Percentiles rank a stretch among this genome's conserved stretches.
Conservation (phyloP, 1,284 basidiomycete species). For the Ustilago nuda region DNA sequence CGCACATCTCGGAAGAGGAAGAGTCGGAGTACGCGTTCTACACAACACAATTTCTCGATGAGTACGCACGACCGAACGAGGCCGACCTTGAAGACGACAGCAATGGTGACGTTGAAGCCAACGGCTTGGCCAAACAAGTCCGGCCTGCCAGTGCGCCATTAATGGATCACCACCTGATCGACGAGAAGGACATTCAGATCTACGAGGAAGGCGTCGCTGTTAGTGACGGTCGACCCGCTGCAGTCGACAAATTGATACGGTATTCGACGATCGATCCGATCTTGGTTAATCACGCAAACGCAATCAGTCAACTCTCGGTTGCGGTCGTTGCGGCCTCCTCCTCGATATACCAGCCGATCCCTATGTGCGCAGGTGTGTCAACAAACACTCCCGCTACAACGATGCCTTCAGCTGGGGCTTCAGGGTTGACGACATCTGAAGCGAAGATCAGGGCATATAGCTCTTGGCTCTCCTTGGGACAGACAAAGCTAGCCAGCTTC, state of each 20-base stretch:
- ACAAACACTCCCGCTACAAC: background rate
- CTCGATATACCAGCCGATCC: slow-evolving; percentile 4
- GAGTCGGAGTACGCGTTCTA: slow-evolving; percentile 50
- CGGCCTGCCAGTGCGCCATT: slow-evolving; percentile 13
- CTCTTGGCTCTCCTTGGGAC: slow-evolving; percentile 50
- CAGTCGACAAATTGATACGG: slow-evolving; percentile 31
- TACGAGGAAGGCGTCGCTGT: slow-evolving; percentile 53
- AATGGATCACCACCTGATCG: slow-evolving; percentile 44
- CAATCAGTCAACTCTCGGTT: slow-evolving; percentile 21
- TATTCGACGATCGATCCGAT: slow-evolving; percentile 37
- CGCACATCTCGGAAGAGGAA: slow-evolving; percentile 43
- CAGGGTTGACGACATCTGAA: slow-evolving; percentile 29
- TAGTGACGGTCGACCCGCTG: slow-evolving; percentile 18
- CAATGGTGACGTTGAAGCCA: background rate
- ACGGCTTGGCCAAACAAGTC: background rate
- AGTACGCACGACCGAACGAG: slow-evolving; percentile 25
- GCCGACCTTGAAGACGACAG: slow-evolving; percentile 7
- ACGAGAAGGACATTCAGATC: slow-evolving; percentile 51
- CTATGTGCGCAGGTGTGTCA: slow-evolving; percentile 5
- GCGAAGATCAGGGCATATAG: slow-evolving; percentile 50
- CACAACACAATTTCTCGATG: slow-evolving; percentile 49
- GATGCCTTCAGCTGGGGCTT: background rate
- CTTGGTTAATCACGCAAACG: slow-evolving; percentile 36
- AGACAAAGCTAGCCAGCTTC: slow-evolving; percentile 45
- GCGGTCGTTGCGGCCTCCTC: background rate